phyloP scores from a whole-genome alignment of 495 filamentous ascomycete genomes.

The Podospora didyma region DNA sequence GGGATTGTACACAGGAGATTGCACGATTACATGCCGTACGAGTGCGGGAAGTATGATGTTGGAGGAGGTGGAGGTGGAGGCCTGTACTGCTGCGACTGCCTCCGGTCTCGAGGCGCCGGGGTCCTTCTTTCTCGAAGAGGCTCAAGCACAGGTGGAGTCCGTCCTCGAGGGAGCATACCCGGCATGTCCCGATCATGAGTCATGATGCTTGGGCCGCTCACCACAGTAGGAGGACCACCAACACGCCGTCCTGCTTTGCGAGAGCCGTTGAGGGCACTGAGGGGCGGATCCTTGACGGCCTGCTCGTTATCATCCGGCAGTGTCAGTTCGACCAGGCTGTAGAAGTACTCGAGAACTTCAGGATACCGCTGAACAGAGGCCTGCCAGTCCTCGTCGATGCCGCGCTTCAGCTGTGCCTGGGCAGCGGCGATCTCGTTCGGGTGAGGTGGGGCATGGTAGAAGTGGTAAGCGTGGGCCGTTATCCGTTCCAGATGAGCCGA shows the following conservation, averaged over 20 bases:
- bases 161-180: slow-evolving; percentile 18
- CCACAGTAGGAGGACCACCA: slow-evolving; percentile 22
- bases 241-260: slow-evolving; percentile 35
- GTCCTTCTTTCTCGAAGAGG: slow-evolving; percentile 30
- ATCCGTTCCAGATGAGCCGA: slow-evolving; percentile 53
- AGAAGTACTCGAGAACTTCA: slow-evolving; percentile 71
- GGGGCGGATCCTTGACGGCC: slow-evolving; percentile 51
- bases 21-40: neutral
- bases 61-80: slow-evolving; percentile 24
- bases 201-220: slow-evolving; percentile 28
- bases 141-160: slow-evolving; percentile 32
- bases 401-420: slow-evolving; percentile 57
- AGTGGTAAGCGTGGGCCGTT: slow-evolving; percentile 53
- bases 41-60: slow-evolving; percentile 21
- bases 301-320: slow-evolving; percentile 52
- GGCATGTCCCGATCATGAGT: slow-evolving; percentile 21
- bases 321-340: slow-evolving; percentile 57
- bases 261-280: slow-evolving; percentile 47
- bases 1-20: neutral
- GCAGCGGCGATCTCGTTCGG: slow-evolving; percentile 55
- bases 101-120: slow-evolving; percentile 24
- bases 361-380: slow-evolving; percentile 65
- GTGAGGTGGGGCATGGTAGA: slow-evolving; percentile 50
- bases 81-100: slow-evolving; percentile 21
- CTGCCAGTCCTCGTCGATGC: slow-evolving; percentile 72